Conservation (phyloP, 2,329 filamentous ascomycete species). For the Hypoxylon sp. region DNA sequence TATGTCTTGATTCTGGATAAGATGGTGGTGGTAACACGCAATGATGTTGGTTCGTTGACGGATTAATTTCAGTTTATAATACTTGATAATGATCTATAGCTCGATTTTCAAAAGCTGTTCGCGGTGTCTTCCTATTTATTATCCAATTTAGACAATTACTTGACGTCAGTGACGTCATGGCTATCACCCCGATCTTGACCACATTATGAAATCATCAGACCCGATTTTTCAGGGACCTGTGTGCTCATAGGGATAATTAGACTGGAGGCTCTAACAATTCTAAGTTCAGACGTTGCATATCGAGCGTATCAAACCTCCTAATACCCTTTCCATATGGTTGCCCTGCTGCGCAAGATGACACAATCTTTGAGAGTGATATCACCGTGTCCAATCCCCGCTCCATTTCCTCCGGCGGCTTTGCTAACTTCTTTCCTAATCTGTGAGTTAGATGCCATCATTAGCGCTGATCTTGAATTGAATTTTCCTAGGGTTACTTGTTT, state of each 20-base stretch:
- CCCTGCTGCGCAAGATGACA: conserved; percentile 13
- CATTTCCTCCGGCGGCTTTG: conserved; percentile 38
- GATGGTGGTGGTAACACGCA: background rate
- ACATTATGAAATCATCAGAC: conserved; percentile 51
- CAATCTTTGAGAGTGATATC: conserved; percentile 32
- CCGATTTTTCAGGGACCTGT: conserved; percentile 39
- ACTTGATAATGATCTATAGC: background rate
- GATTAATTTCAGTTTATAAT: background rate
- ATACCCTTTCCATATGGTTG: background rate
- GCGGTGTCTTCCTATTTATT: conserved; percentile 22
- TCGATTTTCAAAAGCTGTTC: background rate
- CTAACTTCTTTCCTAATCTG: conserved; percentile 23
- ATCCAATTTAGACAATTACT: conserved; percentile 24
- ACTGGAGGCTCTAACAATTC: conserved; percentile 16
- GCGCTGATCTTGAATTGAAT: conserved; percentile 7
- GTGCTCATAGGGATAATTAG: conserved; percentile 11
- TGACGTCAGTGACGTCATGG: conserved; percentile 45
- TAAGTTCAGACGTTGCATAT: conserved; percentile 16
- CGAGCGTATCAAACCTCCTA: background rate
- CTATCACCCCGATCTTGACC: conserved; percentile 36
- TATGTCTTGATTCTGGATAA: background rate
- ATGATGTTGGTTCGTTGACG: background rate
- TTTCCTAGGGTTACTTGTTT: background rate
- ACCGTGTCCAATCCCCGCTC: conserved; percentile 11
- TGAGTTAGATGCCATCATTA: conserved; percentile 21